Base-by-base conservation (phyloP, 192 early-diverging fungal genomes). In the Backusella australiensis region DNA sequence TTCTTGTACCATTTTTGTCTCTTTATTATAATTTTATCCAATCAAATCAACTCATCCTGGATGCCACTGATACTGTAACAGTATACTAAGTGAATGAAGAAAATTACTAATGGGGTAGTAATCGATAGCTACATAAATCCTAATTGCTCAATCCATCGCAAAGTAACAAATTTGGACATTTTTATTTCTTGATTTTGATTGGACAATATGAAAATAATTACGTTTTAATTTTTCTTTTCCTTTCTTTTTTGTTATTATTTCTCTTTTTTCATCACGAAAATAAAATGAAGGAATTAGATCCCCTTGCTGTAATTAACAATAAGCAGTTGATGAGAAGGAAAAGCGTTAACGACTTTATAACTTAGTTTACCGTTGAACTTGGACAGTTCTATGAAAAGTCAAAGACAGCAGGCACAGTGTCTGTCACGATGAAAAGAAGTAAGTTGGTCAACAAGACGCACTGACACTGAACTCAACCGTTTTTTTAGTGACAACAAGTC, bases 351-450 rank as follows among this genome's bases (percentile, higher is more conserved):
- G 23, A 71, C 35, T 42, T 32, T 74, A 32, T 32, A 35, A 32
- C 75, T 34, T 53, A 81, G 80, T 81, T 81, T 59, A 81, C 80
- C 8, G 80, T 81, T 7, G 80, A 81, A 75, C 56, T 81, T 12
- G 80, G 80, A 7, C 46, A 72, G 69, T 72, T 81, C 26, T 81
- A 81, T 71, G 76, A 81, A 75, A 69, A 63, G n/a, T 56, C 76
- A n/a, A 77, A 72, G 46, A 56, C 36, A 53, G 49, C 75, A 53
- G 80, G 80, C 59, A 74, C 68, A 1, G 80, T 81, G 9, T 68
- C 76, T 65, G 80, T 81, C 4, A 81, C 80, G 63, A 81, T 81
- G 76, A 81, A 81, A 70, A 65, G 80, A 81, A 75, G 80, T 81
- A 81, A 81, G 59, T 66, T 44, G 3, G 42, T 17, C 5, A 14